Evolutionary conservation across 2,329 filamentous ascomycete genomes (phyloP).

Genomic region (Teratosphaeria gauchensis): DNA sequence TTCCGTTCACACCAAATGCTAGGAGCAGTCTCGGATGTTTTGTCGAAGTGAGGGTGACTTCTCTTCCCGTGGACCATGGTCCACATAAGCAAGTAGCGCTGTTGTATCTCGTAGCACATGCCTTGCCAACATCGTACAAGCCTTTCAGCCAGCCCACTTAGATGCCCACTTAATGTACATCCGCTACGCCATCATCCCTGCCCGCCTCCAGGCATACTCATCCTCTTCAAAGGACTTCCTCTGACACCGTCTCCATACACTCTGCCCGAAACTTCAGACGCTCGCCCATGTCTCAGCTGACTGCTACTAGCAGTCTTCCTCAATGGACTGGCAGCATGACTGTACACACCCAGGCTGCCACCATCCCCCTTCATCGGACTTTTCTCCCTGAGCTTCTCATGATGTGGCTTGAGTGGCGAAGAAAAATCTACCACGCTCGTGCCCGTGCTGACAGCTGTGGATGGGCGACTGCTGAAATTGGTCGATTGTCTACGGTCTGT

Average conservation of each 20-base stretch:
- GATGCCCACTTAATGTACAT: too few relatives aligned
- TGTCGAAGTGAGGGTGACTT: too few relatives aligned
- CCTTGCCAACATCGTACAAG: too few relatives aligned
- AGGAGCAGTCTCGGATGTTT: too few relatives aligned
- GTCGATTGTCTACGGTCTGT: constrained; percentile 23
- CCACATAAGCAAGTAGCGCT: too few relatives aligned
- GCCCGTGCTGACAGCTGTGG: constrained; percentile 27
- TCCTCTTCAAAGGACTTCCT: constrained; percentile 35
- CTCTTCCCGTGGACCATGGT: too few relatives aligned
- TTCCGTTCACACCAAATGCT: too few relatives aligned
- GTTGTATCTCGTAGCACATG: too few relatives aligned
- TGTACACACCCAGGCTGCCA: constrained; percentile 71
- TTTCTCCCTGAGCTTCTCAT: constrained; percentile 38
- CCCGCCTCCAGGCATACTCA: constrained; percentile 27
- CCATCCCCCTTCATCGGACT: constrained; percentile 51
- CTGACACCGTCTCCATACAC: constrained; percentile 15
- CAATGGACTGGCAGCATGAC: constrained; percentile 71
- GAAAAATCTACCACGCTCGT: constrained; percentile 30
- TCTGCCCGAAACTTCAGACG: not conserved
- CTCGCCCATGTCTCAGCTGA: constrained; percentile 19
- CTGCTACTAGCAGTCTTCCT: constrained; percentile 64
- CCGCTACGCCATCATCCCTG: not conserved
- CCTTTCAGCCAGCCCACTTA: too few relatives aligned
- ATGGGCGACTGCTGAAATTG: constrained; percentile 25
- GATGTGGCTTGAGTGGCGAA: constrained; percentile 37